Conservation (phyloP, 1,139 yeast species). For the Nakaseomyces nivariensis region DNA sequence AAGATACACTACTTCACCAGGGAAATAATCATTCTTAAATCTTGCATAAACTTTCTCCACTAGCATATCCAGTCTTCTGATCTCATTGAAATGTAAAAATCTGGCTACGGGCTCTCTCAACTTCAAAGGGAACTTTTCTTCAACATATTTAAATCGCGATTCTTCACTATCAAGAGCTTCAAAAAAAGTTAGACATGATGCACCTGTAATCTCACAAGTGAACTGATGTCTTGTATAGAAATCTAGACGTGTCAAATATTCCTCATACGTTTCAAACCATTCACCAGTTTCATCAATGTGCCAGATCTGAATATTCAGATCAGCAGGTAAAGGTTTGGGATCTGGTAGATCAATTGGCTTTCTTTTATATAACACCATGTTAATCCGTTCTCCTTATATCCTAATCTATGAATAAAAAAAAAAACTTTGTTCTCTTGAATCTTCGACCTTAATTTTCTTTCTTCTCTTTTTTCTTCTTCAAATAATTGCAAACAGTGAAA, state of each 20-base stretch:
- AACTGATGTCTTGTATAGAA: conserved; percentile 68
- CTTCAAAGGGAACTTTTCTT: conserved; percentile 79
- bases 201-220: conserved; percentile 93
- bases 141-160: conserved; percentile 59
- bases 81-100: conserved; percentile 70
- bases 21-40: conserved; percentile 78
- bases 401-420: no score
- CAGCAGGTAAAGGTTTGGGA: conserved; percentile 47
- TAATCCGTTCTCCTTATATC: neutral
- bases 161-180: conserved; percentile 78
- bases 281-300: conserved; percentile 75
- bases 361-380: conserved; percentile 61
- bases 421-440: no score
- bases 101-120: conserved; percentile 84
- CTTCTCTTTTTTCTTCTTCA: neutral
- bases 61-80: conserved; percentile 74
- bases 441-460: no score
- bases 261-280: conserved; percentile 73
- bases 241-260: conserved; percentile 59
- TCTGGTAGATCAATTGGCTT: conserved; percentile 53
- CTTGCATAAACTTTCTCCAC: conserved; percentile 74
- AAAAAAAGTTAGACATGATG: conserved; percentile 79
- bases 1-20: conserved; percentile 76
- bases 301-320: conserved; percentile 55
- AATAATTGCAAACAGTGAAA: no score